These are phyloP conservation scores for Saccharomyces eubayanus DNA, from an alignment of 805 yeast species.

Conservation along the genomic window DNA sequence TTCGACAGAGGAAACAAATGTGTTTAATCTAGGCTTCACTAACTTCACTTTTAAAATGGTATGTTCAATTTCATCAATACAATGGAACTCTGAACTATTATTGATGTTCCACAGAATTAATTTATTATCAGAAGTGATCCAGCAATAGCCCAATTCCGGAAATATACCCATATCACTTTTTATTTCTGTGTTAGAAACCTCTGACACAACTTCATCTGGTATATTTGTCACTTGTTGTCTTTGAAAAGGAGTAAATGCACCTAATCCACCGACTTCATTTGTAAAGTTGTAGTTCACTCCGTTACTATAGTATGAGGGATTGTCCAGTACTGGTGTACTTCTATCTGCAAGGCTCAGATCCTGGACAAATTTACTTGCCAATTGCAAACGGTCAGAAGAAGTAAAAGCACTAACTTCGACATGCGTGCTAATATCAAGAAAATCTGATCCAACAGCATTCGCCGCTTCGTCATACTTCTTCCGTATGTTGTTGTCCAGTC, in stretches of 20 bases:
- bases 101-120: conserved; percentile 73
- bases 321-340: conserved; percentile 46
- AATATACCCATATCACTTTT: conserved; percentile 71
- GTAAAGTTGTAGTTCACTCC: conserved; percentile 60
- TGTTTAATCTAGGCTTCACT: conserved; percentile 68
- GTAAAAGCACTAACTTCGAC: conserved; percentile 23
- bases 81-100: conserved; percentile 56
- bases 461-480: background rate
- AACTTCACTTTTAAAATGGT: conserved; percentile 64
- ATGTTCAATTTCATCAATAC: conserved; percentile 70
- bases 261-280: conserved; percentile 35
- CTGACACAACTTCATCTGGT: conserved; percentile 70
- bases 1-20: conserved; percentile 68
- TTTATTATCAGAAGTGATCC: conserved; percentile 75
- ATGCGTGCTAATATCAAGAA: conserved; percentile 16
- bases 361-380: conserved; percentile 55
- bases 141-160: conserved; percentile 65
- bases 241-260: conserved; percentile 58
- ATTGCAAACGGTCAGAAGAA: conserved; percentile 32
- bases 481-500: background rate
- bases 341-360: conserved; percentile 48
- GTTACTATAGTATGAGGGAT: conserved; percentile 36
- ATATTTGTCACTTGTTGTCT: conserved; percentile 55
- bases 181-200: conserved; percentile 54
- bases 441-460: background rate